Evolutionary conservation across 306 rosid genomes (phyloP).

Genomic region (Vigna trinervia): DNA sequence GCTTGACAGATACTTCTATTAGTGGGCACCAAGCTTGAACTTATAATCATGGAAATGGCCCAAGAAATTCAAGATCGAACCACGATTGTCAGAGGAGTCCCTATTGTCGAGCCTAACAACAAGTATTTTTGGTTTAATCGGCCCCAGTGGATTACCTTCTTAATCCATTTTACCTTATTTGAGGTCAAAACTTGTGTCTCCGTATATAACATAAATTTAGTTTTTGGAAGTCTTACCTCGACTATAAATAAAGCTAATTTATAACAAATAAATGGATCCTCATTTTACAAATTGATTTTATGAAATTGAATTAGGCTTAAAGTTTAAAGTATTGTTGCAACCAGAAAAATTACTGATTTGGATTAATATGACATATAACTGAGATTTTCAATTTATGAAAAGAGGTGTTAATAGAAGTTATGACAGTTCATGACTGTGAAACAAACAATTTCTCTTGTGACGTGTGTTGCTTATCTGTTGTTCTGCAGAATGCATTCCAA

Average conservation of each 20-base stretch:
- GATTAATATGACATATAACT: too few species aligned
- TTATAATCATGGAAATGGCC: constrained; percentile 76
- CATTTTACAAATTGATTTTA: too few species aligned
- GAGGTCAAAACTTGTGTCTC: constrained; percentile 35
- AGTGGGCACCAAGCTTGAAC: constrained; percentile 71
- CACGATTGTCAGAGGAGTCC: constrained; percentile 65
- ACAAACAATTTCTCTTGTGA: neutral
- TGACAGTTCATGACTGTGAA: neutral
- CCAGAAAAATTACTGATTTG: too few species aligned
- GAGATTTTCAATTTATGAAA: too few species aligned
- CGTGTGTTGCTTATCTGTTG: neutral
- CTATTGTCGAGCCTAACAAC: constrained; percentile 67
- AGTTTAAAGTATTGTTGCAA: too few species aligned
- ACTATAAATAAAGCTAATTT: too few species aligned
- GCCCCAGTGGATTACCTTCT: constrained; percentile 64
- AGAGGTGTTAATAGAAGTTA: too few species aligned
- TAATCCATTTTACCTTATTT: constrained; percentile 68
- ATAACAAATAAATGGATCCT: too few species aligned
- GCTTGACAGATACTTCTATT: constrained; percentile 56
- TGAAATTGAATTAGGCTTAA: too few species aligned
- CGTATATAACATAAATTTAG: neutral
- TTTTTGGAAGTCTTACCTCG: too few species aligned
- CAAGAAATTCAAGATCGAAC: constrained; percentile 72
- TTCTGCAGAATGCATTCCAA: constrained; percentile 71
- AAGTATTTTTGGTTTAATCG: constrained; percentile 73